Base-by-base conservation (phyloP, 2,329 filamentous ascomycete species). In the Colletotrichum sp. region DNA sequence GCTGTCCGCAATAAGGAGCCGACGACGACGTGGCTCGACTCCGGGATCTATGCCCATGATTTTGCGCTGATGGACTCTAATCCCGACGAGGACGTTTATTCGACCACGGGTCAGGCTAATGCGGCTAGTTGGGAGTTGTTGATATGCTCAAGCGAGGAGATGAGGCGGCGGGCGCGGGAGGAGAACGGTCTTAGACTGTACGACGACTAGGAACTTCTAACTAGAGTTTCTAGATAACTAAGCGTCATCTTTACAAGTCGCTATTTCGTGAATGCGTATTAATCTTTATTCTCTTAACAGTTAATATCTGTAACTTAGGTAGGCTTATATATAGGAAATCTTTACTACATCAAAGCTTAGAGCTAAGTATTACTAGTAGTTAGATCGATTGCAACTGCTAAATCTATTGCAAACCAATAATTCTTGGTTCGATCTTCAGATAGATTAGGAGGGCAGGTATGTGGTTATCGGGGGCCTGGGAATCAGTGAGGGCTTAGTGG, bases 91-190 rank as follows among this genome's bases (percentile, higher is more conserved):
- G n/a, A 30, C 25, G n/a, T 65, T 39, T 71, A 71, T 28, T n/a
- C n/a, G 22, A 28, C 16, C 8, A 22, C 28, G 30, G 28, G 15
- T 6, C 68, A 71, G 60, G 36, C 60, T n/a, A 65, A 71, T 57
- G 68, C 68, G 19, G 28, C 60, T 4, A 57, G 60, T 27, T 66
- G 30, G 44, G 69, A 66, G 32, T n/a, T 72, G 44, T 66, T 59
- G 19, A 72, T 72, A 32, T 72, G 61, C 60, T 60, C 61, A 22
- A 66, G 60, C 25, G 69, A 72, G 30, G 32, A 44, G 44, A 65
- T 72, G 61, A 66, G 69, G 48, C 48, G 32, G 12, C n/a, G 27
- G 25, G 69, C 69, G 32, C 30, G n/a, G 19, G 32, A 44, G 30
- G 48, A 59, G 25, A 16, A 48, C 9, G 44, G 61, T 16, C 12